These are phyloP conservation scores for Fagus crenata DNA, from an alignment of 306 rosid genomes.

Conservation along the genomic window DNA sequence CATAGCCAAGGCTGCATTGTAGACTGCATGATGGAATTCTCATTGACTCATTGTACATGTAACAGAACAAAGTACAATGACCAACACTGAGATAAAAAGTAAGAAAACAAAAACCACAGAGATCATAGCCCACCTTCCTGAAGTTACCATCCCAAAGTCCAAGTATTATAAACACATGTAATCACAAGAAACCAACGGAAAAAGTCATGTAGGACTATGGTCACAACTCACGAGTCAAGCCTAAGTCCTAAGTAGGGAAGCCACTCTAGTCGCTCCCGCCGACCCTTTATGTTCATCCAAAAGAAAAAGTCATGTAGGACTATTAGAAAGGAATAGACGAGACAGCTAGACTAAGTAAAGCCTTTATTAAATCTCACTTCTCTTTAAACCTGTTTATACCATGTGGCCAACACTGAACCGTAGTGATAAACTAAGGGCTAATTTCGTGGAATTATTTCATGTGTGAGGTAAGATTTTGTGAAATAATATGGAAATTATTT, in stretches of 20 bases:
- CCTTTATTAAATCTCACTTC: too few relatives aligned
- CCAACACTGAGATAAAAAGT: neutral
- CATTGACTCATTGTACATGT: slow-evolving; percentile 19
- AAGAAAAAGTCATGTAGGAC: neutral
- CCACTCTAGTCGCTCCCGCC: too few relatives aligned
- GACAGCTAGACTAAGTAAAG: neutral
- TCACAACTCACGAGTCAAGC: too few relatives aligned
- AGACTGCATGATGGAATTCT: slow-evolving; percentile 57
- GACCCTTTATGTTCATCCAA: too few relatives aligned
- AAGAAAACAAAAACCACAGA: neutral
- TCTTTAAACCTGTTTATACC: neutral
- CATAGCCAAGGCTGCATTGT: slow-evolving; percentile 72
- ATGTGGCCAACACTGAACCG: neutral
- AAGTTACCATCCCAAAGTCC: neutral
- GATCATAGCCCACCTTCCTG: neutral
- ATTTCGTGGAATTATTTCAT: neutral
- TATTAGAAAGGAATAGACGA: neutral
- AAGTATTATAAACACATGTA: neutral
- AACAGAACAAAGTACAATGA: slow-evolving; percentile 13
- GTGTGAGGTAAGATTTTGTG: neutral
- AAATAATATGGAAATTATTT: neutral
- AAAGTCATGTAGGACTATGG: too few relatives aligned
- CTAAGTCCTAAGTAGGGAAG: too few relatives aligned
- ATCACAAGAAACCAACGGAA: neutral
- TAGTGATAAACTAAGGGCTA: neutral